A percentile compares a stretch with the other conserved stretches of the same genome.
These are phyloP conservation scores for Aspergillus niger DNA, from an alignment of 2,329 filamentous ascomycete species.

Conservation along the genomic window DNA sequence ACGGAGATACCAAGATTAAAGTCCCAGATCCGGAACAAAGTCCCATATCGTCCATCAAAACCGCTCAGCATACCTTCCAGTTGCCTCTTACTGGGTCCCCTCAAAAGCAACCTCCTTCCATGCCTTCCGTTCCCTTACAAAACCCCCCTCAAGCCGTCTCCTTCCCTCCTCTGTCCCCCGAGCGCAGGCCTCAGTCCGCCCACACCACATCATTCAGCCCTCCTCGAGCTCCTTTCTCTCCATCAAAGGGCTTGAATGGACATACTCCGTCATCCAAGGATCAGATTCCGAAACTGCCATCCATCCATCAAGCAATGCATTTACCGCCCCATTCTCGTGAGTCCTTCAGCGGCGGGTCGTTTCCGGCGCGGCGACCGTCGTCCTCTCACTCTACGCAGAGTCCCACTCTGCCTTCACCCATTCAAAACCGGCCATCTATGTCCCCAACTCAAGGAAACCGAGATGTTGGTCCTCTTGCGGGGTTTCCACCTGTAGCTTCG, in stretches of 20 bases:
- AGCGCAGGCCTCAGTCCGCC: slow-evolving; percentile 32
- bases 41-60: slow-evolving; percentile 30
- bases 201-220: slow-evolving; percentile 28
- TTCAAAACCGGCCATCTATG: slow-evolving; percentile 50
- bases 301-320: slow-evolving; percentile 33
- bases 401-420: slow-evolving; percentile 39
- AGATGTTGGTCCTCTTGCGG: slow-evolving; percentile 49
- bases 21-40: slow-evolving; percentile 17
- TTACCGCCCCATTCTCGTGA: slow-evolving; percentile 30
- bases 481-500: slow-evolving; percentile 39
- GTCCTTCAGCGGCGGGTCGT: slow-evolving; percentile 27
- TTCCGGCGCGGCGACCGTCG: slow-evolving; percentile 41
- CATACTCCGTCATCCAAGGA: slow-evolving; percentile 27
- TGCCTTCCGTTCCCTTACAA: slow-evolving; percentile 18
- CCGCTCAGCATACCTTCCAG: slow-evolving; percentile 20
- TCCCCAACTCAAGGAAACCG: slow-evolving; percentile 54
- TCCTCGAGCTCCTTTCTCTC: slow-evolving; percentile 36
- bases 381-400: slow-evolving; percentile 45
- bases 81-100: slow-evolving; percentile 25
- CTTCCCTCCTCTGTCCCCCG: slow-evolving; percentile 31
- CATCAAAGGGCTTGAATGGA: slow-evolving; percentile 34
- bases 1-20: slow-evolving; percentile 23
- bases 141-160: slow-evolving; percentile 15
- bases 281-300: slow-evolving; percentile 29
- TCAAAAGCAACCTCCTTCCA: slow-evolving; percentile 21